Evolutionary conservation across 2,329 filamentous ascomycete genomes (phyloP).

Genomic region (Ophiocordyceps robertsii): DNA sequence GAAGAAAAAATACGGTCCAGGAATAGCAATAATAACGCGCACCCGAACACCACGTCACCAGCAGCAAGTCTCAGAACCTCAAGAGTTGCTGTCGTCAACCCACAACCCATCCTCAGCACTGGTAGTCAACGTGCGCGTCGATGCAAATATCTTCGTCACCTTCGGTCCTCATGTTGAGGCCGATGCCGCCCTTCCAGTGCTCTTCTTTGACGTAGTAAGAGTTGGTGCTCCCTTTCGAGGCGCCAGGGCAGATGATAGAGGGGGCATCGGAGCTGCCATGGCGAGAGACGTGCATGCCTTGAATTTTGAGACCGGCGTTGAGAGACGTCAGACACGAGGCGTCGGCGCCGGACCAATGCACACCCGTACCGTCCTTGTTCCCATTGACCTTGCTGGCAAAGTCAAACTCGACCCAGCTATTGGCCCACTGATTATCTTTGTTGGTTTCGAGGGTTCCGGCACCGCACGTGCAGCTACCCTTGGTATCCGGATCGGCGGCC

Average conservation of each 20-base stretch:
- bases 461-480: conserved; percentile 34
- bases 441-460: conserved; percentile 19
- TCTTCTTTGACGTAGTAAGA: conserved; percentile 24
- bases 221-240: conserved; percentile 16
- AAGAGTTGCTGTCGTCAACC: too few relatives aligned
- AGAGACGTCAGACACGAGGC: conserved; percentile 33
- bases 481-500: conserved; percentile 31
- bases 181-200: conserved; percentile 23
- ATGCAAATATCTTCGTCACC: conserved; percentile 12
- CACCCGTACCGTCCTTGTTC: conserved; percentile 4
- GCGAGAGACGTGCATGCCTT: conserved; percentile 23
- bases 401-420: conserved; percentile 38
- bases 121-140: conserved; percentile 18
- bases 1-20: too few relatives aligned
- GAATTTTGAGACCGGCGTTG: conserved; percentile 16
- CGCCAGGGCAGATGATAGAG: conserved; percentile 24
- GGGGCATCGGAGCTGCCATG: conserved; percentile 16
- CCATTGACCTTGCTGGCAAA: conserved; percentile 29
- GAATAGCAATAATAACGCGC: too few relatives aligned
- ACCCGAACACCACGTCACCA: too few relatives aligned
- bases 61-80: too few relatives aligned
- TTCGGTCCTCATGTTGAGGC: conserved; percentile 21
- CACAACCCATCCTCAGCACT: background rate
- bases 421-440: conserved; percentile 24
- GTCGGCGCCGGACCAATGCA: conserved; percentile 33